Evolutionary conservation across 2,329 filamentous ascomycete species (phyloP), one percentile per base, ranked within the genome.

Genomic region (Botrytis elliptica): DNA sequence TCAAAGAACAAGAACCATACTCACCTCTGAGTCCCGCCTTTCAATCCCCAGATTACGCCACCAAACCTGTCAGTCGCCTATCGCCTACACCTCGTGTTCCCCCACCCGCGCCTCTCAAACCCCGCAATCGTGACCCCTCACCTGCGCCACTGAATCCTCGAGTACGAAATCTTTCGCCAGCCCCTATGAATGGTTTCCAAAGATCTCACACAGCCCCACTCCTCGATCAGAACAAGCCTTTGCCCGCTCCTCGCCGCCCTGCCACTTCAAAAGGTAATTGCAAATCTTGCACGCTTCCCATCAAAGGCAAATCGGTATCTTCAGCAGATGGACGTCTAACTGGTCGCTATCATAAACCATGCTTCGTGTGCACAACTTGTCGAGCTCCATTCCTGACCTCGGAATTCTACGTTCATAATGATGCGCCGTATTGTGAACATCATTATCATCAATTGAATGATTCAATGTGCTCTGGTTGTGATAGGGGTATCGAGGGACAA

Each of bases 401-500:
- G 1, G 94, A 96, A 74, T 98, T 98, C 79, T 99, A 99, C 81
- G 95, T 99, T 18, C 88, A 94, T 74, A 84, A 92, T 76, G 94
- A 99, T 83, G 87, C 90, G 74, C 96, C 96, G 0, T 98, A 95
- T 83, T 98, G 96, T 83, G 92, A 94, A 77, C 90, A 91, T 68
- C 94, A 98, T 83, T 99, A 98, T 81, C 96, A 99, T 84, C 89
- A 92, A 81, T 87, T 96, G 49, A 98, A 98, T 79, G 92, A 92
- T 69, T 97, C 93, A 65, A 84, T 98, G 1, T 99, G 96, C 81
- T 88, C 88, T 25, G 88, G 87, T 44, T 99, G 96, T 82, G 88
- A 92, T 76, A 85, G 86, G 18, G 96, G 96, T 22, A 98, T 99
- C 77, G 96, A 99, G 82, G 96, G 96, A 0, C 91, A 95, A 78